A percentile compares a stretch with the other conserved stretches of the same genome.
Evolutionary conservation across 2,329 filamentous ascomycete species (phyloP).

Genomic region (Alternaria sp.): DNA sequence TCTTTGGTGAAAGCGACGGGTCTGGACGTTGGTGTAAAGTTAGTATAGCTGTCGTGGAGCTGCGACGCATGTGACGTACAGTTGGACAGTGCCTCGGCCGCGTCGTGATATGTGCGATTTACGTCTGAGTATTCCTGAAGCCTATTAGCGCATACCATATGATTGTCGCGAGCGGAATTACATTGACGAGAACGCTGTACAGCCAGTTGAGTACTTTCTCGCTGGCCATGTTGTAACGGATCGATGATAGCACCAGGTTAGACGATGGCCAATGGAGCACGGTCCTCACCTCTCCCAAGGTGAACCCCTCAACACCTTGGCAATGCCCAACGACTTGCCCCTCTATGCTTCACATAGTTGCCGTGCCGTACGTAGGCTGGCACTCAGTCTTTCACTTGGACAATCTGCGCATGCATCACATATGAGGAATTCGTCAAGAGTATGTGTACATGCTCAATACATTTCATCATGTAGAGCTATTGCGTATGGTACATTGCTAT

Average conservation of each 20-base stretch:
- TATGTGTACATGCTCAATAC: slow-evolving; percentile 3
- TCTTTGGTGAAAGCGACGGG: slow-evolving; percentile 74
- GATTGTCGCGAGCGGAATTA: slow-evolving; percentile 8
- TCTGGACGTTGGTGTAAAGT: not conserved
- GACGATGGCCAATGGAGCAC: not conserved
- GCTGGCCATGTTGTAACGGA: slow-evolving; percentile 64
- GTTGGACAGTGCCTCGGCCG: slow-evolving; percentile 79
- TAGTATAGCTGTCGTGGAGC: not conserved
- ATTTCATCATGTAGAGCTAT: slow-evolving; percentile 11
- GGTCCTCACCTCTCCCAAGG: not conserved
- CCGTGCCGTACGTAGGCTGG: not conserved
- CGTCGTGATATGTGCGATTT: slow-evolving; percentile 90
- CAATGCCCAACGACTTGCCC: slow-evolving; percentile 5
- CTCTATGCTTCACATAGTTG: not conserved
- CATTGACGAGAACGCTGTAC: slow-evolving; percentile 78
- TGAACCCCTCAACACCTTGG: slow-evolving; percentile 28
- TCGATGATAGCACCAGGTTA: slow-evolving; percentile 51
- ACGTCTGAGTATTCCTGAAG: slow-evolving; percentile 88
- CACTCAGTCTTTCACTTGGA: not conserved
- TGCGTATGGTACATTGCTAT: slow-evolving; percentile 22
- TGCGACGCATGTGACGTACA: slow-evolving; percentile 62
- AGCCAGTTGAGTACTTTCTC: slow-evolving; percentile 95
- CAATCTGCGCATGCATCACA: not conserved
- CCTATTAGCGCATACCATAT: not conserved
- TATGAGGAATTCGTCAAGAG: not conserved